Base-by-base conservation (phyloP, 148 eudicot genomes). In the Persicaria tinctoria region DNA sequence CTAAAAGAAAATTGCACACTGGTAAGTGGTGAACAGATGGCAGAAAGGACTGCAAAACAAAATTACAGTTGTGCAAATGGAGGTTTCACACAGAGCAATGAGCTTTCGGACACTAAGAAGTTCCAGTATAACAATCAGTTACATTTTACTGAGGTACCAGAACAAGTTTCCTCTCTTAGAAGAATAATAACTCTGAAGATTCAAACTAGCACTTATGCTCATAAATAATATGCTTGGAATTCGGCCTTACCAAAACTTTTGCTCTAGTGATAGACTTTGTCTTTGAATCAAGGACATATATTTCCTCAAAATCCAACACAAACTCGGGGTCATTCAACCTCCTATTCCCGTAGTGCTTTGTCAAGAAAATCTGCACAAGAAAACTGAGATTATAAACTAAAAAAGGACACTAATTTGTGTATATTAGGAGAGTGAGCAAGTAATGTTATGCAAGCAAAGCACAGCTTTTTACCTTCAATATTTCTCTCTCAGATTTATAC, bases 221-320 rank as follows among this genome's bases (percentile, higher is more conserved):
- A 18, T 18, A 14, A 32, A 41, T 12, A 11, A 64, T 64, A 23
- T 8, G 38, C 12, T 64, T 64, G 48, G 9, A 44, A 5, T 44
- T 44, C 48, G 8, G 3, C 8, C 74, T 47, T 86, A 96, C 99
- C 99, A 91, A 81, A 78, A 96, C 90, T 87, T 84, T 96, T 50
- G 93, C 99, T 74, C 97, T 84, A n/a, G 97, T 83, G 46, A 96
- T 96, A 72, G 97, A 88, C 84, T 89, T 96, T 45, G 97, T 81
- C 83, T 79, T 96, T 66, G 99, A 96, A 83, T 96, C 99, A 71
- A 96, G 84, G 54, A 96, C 95, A 86, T 92, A 96, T 63, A 96
- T 92, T 83, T 96, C 99, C 83, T 96, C 99, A 76, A 96, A 96
- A 84, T 96, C 97, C 46, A 96, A 79, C 70, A 83, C 84, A 84